phyloP scores from a whole-genome alignment of 2,329 filamentous ascomycete genomes.

The Penicillium expansum region DNA sequence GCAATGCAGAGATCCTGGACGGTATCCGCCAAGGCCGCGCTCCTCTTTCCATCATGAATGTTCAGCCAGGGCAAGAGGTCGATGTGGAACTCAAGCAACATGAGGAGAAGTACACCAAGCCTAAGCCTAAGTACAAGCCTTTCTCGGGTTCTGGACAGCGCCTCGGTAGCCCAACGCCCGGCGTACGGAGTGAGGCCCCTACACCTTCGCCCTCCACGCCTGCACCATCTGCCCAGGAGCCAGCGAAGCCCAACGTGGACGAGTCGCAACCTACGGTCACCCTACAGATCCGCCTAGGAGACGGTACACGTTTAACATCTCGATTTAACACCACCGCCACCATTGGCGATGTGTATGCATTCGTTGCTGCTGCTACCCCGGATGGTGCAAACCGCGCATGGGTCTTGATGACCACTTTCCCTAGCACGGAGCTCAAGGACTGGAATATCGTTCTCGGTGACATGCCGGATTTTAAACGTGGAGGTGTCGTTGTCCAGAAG shows the following conservation, averaged over 20 bases:
- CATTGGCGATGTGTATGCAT: slow-evolving; percentile 62
- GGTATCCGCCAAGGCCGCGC: slow-evolving; percentile 63
- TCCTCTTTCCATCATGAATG: slow-evolving; percentile 61
- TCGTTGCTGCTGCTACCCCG: slow-evolving; percentile 55
- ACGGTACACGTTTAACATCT: slow-evolving; percentile 59
- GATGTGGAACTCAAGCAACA: slow-evolving; percentile 65
- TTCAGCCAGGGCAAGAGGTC: slow-evolving; percentile 61
- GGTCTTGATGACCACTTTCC: slow-evolving; percentile 65
- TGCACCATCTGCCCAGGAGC: slow-evolving; percentile 21
- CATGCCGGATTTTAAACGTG: slow-evolving; percentile 50
- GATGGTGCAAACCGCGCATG: slow-evolving; percentile 51
- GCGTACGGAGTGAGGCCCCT: slow-evolving; percentile 38
- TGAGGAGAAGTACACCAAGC: slow-evolving; percentile 60
- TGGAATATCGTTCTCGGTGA: slow-evolving; percentile 48
- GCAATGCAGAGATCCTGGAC: slow-evolving; percentile 59
- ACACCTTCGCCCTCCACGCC: slow-evolving; percentile 29
- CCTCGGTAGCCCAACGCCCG: slow-evolving; percentile 63
- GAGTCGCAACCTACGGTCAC: slow-evolving; percentile 57
- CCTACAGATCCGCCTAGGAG: slow-evolving; percentile 62
- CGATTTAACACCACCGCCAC: slow-evolving; percentile 66
- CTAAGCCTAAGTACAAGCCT: slow-evolving; percentile 63
- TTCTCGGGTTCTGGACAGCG: slow-evolving; percentile 61
- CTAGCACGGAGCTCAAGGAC: slow-evolving; percentile 60
- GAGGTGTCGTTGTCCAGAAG: slow-evolving; percentile 52
- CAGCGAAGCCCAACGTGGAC: slow-evolving; percentile 51